Conservation (phyloP, 352 stramenopile species). For the Hyphochytrium catenoides region DNA sequence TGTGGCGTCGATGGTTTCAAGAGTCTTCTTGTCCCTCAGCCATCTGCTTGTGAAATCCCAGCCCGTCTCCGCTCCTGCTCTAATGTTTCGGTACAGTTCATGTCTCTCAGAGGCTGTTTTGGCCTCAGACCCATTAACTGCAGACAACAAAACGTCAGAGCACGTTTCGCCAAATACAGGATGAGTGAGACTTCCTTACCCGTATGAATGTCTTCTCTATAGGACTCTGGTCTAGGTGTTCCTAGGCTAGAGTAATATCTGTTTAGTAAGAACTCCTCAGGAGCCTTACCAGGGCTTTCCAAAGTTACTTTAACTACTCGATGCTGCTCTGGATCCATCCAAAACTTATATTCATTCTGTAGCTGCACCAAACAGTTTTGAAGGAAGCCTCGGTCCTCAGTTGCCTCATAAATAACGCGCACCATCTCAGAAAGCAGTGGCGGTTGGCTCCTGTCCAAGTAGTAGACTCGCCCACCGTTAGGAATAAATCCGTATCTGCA, state of each 20-base stretch:
- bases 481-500: conserved; percentile 66
- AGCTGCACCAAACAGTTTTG: conserved; percentile 21
- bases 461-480: conserved; percentile 71
- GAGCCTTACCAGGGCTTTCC: conserved; percentile 2
- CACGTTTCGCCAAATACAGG: neutral
- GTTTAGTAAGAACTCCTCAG: conserved; percentile 44
- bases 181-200: conserved; percentile 25
- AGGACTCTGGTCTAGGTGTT: conserved; percentile 54
- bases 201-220: conserved; percentile 42
- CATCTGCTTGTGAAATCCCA: conserved; percentile 72
- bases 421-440: conserved; percentile 70
- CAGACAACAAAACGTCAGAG: no score
- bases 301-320: conserved; percentile 8
- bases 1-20: conserved; percentile 37
- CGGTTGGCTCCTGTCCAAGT: conserved; percentile 62
- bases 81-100: conserved; percentile 39
- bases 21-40: conserved; percentile 25
- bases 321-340: conserved; percentile 34
- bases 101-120: conserved; percentile 5
- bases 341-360: conserved; percentile 52
- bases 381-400: conserved; percentile 11
- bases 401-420: conserved; percentile 16
- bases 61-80: conserved; percentile 51
- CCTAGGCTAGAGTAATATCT: conserved; percentile 43
- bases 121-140: no score